Conservation (phyloP, 208 protist genomes). For the Crithidia thermophila region DNA sequence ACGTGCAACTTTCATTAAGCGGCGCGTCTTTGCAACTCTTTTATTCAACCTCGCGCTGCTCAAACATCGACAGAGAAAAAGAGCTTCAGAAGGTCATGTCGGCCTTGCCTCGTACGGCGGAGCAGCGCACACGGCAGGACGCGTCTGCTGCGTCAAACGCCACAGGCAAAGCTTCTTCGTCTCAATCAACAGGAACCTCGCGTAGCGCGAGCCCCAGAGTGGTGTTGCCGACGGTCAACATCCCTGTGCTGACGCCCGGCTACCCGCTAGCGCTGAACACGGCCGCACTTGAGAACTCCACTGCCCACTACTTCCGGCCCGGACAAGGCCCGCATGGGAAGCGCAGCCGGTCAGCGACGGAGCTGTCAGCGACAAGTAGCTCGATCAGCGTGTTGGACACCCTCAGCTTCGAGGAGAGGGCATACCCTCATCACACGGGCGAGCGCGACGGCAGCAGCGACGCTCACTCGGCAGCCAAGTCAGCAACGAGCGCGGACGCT, state of each 20-base stretch:
- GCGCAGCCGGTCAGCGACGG: conserved; percentile 13
- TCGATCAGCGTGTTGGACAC: conserved; percentile 13
- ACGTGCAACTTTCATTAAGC: too few relatives aligned
- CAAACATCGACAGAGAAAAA: background rate
- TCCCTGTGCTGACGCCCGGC: conserved; percentile 28
- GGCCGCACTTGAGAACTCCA: conserved; percentile 21
- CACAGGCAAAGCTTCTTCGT: background rate
- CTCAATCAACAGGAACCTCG: background rate
- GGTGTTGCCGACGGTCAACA: conserved; percentile 11
- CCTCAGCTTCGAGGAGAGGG: conserved; percentile 14
- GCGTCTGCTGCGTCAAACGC: too few relatives aligned
- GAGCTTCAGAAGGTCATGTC: too few relatives aligned
- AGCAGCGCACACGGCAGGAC: too few relatives aligned
- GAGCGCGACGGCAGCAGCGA: background rate
- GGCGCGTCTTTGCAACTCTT: too few relatives aligned
- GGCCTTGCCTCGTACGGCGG: too few relatives aligned
- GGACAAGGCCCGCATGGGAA: conserved; percentile 9
- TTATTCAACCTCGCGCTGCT: too few relatives aligned
- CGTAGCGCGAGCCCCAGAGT: background rate
- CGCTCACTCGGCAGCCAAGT: background rate
- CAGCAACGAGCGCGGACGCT: background rate
- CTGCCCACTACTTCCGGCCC: conserved; percentile 18
- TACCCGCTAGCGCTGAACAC: conserved; percentile 15
- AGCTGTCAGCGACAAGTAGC: background rate
- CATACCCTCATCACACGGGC: too few relatives aligned